These are phyloP conservation scores for Saccharomyces jurei DNA, from an alignment of 805 yeast genomes.

Conservation along the genomic window DNA sequence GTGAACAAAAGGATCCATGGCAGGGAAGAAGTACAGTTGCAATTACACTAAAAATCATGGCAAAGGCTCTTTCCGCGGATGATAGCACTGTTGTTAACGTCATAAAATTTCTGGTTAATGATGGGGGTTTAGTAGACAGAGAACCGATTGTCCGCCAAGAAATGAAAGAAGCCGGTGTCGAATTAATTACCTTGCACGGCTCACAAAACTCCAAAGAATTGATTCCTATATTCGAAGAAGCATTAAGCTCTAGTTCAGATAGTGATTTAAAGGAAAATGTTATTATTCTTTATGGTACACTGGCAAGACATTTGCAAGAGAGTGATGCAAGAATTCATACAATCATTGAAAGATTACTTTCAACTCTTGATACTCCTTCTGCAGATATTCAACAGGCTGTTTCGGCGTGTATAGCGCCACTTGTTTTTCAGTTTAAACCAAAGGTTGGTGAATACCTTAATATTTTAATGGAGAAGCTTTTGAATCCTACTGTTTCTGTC, in stretches of 20 bases:
- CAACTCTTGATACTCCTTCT: slow-evolving; percentile 77
- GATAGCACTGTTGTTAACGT: slow-evolving; percentile 40
- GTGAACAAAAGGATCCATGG: slow-evolving; percentile 69
- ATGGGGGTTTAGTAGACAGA: slow-evolving; percentile 65
- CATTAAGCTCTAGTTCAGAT: slow-evolving; percentile 33
- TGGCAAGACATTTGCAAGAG: slow-evolving; percentile 72
- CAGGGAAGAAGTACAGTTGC: slow-evolving; percentile 80
- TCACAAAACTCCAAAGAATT: slow-evolving; percentile 57
- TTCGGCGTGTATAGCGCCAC: slow-evolving; percentile 77
- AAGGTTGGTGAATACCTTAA: slow-evolving; percentile 50
- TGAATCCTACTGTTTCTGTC: slow-evolving; percentile 34
- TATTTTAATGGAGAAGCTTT: slow-evolving; percentile 49
- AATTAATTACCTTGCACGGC: slow-evolving; percentile 61
- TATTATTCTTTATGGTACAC: slow-evolving; percentile 81
- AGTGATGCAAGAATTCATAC: slow-evolving; percentile 57
- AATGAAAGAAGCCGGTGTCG: slow-evolving; percentile 83
- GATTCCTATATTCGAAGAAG: slow-evolving; percentile 72
- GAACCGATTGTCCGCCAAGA: slow-evolving; percentile 69
- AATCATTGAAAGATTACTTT: slow-evolving; percentile 61
- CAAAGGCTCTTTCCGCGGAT: slow-evolving; percentile 37
- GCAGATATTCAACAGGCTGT: slow-evolving; percentile 86
- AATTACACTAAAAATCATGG: slow-evolving; percentile 48
- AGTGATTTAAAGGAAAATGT: slow-evolving; percentile 65
- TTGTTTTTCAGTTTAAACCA: slow-evolving; percentile 51
- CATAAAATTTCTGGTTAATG: slow-evolving; percentile 55